Base-by-base conservation (phyloP, 1,284 basidiomycete genomes). In the Ustilago bromivora region DNA sequence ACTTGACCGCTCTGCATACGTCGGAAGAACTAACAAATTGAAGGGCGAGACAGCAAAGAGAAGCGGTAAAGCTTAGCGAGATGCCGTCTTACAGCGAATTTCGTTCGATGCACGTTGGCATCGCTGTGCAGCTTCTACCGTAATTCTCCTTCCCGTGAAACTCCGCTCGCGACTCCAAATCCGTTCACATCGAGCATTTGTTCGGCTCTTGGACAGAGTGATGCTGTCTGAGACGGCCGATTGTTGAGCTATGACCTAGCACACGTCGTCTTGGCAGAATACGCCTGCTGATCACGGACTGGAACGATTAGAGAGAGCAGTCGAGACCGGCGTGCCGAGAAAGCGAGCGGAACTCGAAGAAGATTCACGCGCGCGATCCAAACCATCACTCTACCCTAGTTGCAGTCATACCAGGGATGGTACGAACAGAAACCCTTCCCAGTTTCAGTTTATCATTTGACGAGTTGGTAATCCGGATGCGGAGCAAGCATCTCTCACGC, bases 331-430 rank as follows among this genome's bases (percentile, higher is more conserved):
- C 31, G 47, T 46, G 41, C 31, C 56, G 32, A 43, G 40, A 59
- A 49, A 46, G 28, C 23, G 43, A 59, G 43, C 32, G 57, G 40
- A 59, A 58, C 36, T 58, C 23, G 2, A 23, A n/a, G 31, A 31
- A 35, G 43, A 49, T 58, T 58, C 57, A 58, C 38, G 57, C 46
- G 57, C 46, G 57, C 57, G 57, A 58, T 58, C 43, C 19, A 49
- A 38, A 34, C 28, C 34, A 49, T 31, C n/a, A 49, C 10, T 23
- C 6, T 19, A n/a, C 46, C 23, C 4, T 28, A 28, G n/a, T 49
- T 31, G n/a, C 23, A 31, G 19, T 49, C 46, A 49, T 49, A 23
- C 13, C 19, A 11, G 38, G 10, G 38, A 11, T 40, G 15, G 38
- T 6, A 12, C 28, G 47, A 49, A 10, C 47, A 2, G 11, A 28